phyloP scores from a whole-genome alignment of 768 basidiomycete genomes.

The Suillus subaureus region DNA sequence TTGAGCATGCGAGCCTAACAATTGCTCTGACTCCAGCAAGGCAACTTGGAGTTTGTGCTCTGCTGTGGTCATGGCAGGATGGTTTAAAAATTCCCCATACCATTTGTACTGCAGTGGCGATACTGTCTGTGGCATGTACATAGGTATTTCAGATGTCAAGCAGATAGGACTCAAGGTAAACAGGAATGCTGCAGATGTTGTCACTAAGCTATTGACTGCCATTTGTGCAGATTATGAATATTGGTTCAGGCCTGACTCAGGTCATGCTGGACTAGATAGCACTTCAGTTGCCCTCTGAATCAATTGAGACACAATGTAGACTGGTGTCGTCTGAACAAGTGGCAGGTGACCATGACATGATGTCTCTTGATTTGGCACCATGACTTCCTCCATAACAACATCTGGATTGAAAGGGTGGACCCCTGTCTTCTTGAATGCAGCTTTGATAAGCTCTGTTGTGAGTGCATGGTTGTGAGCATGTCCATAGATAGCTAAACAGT shows the following conservation, averaged over 20 bases:
- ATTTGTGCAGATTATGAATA: neutral
- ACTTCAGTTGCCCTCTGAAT: slow-evolving; percentile 6
- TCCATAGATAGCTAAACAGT: slow-evolving; percentile 40
- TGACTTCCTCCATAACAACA: slow-evolving; percentile 18
- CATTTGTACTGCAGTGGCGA: neutral
- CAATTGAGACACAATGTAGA: slow-evolving; percentile 16
- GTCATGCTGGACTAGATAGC: neutral
- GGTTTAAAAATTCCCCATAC: neutral
- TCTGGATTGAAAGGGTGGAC: slow-evolving; percentile 27
- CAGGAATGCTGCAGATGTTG: neutral
- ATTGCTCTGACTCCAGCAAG: slow-evolving; percentile 3
- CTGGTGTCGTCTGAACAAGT: slow-evolving; percentile 6
- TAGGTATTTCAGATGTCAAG: neutral
- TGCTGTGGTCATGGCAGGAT: neutral
- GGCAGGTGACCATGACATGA: neutral
- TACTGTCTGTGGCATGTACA: neutral
- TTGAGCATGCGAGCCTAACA: too few relatives aligned
- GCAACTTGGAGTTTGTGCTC: neutral
- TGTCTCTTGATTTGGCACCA: slow-evolving; percentile 22
- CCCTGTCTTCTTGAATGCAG: slow-evolving; percentile 31
- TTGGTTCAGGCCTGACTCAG: neutral
- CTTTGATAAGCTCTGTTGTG: slow-evolving; percentile 24
- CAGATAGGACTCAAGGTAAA: neutral
- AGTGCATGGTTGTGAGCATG: slow-evolving; percentile 34
- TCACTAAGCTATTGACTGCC: neutral